Evolutionary conservation across 345 rosid genomes (phyloP), one percentile per base, ranked within the genome.

Genomic region (Rhodamnia rubescens): DNA sequence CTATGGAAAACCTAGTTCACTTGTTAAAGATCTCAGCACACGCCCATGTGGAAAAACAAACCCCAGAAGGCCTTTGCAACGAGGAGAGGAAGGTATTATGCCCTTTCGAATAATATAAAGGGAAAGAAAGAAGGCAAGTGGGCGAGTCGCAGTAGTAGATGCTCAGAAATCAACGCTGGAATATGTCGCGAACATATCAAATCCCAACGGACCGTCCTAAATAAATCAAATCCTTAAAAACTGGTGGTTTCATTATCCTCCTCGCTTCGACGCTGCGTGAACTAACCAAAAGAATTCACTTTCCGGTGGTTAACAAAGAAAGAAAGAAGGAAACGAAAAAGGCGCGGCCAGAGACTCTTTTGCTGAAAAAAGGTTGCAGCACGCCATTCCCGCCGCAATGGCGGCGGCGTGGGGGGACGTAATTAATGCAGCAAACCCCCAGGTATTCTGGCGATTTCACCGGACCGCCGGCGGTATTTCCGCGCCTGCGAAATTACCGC

Each of bases 331-430:
- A 56, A 15, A 53, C 9, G 4, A 5, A 80, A 89, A 86, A 15
- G 26, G n/a, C 20, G 40, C 3, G 47, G 16, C 59, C 52, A 53
- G 27, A 11, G 20, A 20, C 84, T 20, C 47, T 32, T 32, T 69
- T 69, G 78, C 47, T 22, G n/a, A 61, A 59, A 61, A 24, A 84
- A 83, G 85, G 85, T 83, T 84, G 85, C 90, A 90, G 95, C 91
- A 94, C 93, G 92, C 94, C 94, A 91, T 93, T 89, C 86, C 90
- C 89, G 98, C 98, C 98, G 98, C 95, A 89, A 94, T 93, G 86
- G 74, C 98, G 93, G 95, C 96, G 90, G 89, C 87, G 93, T 32
- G 80, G 83, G 82, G 74, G 88, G 89, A 87, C 87, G 56, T 53
- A 82, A 32, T 50, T 58, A 83, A 81, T 61, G 56, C 64, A 57